These are phyloP conservation scores for Heliamphora pulchella DNA, from an alignment of 179 eudicot species.

Conservation along the genomic window DNA sequence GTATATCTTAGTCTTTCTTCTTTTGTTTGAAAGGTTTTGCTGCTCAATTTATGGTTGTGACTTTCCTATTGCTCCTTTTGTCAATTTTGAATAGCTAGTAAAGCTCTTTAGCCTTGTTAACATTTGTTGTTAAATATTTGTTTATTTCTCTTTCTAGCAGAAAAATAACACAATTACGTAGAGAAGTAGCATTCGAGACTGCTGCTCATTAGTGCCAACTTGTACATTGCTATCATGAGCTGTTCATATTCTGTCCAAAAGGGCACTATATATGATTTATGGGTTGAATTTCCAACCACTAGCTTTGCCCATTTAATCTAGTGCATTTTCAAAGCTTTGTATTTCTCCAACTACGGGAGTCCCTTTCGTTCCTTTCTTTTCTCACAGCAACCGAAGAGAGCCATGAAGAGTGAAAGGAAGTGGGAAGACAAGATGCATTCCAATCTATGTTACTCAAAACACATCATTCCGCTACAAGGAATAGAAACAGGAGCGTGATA, in stretches of 20 bases:
- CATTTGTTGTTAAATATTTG: too few species aligned
- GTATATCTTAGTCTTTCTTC: not conserved
- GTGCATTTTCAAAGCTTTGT: too few species aligned
- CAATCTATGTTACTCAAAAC: too few species aligned
- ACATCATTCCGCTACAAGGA: too few species aligned
- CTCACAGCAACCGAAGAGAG: not conserved
- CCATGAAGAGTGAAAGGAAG: not conserved
- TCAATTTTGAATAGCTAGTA: slow-evolving; percentile 2
- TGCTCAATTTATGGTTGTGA: not conserved
- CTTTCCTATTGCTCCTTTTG: slow-evolving; percentile 1
- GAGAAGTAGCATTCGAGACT: not conserved
- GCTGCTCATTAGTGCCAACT: not conserved
- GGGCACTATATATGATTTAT: not conserved
- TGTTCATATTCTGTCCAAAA: not conserved
- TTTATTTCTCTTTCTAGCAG: too few species aligned
- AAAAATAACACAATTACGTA: not conserved
- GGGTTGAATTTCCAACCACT: not conserved
- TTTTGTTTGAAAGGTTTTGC: not conserved
- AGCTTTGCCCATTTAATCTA: slow-evolving; percentile 6
- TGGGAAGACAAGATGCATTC: not conserved
- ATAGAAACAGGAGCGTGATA: too few species aligned
- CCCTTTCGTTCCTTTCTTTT: not conserved
- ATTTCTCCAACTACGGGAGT: too few species aligned
- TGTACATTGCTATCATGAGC: not conserved
- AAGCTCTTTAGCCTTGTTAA: not conserved